Evolutionary conservation across 176 grass and related monocot genomes (phyloP), one percentile per base, ranked within the genome.

Genomic region (Metroxylon sagu): DNA sequence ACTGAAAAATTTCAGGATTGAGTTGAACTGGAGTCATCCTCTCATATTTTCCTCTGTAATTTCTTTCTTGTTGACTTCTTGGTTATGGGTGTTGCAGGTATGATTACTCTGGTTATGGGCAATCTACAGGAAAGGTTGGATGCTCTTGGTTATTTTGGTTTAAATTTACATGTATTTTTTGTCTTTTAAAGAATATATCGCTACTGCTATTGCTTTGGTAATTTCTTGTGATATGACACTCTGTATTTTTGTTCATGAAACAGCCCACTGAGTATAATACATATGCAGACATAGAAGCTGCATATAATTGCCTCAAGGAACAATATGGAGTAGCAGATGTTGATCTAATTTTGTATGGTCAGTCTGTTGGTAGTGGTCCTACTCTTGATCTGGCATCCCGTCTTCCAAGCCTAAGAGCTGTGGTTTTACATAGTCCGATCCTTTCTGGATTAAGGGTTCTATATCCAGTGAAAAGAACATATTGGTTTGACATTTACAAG

Each of bases 401-500:
- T 56, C 68, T 85, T 62, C 89, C 81, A 54, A 85, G 82, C 29
- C 79, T 95, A 66, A 83, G 89, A 68, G 89, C 85, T 35, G 85
- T 95, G 25, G 85, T 95, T 89, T 75, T 95, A 71, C 85, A 95
- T 28, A 89, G 84, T 85, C 85, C 85, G 18, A 95, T 95, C 71
- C 68, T 95, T 52, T 95, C 89, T 77, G 89, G 89, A 61, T 39
- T 95, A 30, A 72, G 89, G 79, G 89, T 95, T 56, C 71, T 95
- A 19, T 95, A 89, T 85, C 89, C 89, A 74, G 81, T 89, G 54
- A 95, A 85, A 54, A 72, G 72, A 8, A 68, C 89, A 12, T 95
- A 64, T 69, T 95, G 89, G 89, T 95, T 95, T n/a, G 89, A 95
- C 68, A 95, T 95, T 72, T 95, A 89, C 71, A 95, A 95, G 89